Base-by-base conservation (phyloP, 2,329 filamentous ascomycete genomes). In the Nemania abortiva region DNA sequence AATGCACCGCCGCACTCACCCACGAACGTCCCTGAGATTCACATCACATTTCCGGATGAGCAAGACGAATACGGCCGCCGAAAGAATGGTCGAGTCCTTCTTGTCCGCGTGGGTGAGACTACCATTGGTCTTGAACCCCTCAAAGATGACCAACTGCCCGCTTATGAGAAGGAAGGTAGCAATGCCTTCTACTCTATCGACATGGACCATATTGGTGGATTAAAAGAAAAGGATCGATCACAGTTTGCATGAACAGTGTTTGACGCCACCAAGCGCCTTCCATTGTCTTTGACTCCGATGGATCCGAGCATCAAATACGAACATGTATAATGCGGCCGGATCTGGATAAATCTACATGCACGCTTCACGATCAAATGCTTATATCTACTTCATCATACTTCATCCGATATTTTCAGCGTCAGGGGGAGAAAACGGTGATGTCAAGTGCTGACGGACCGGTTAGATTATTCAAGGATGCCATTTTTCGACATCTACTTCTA, bases 11-110 rank as follows among this genome's bases (percentile, higher is more conserved):
- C 95, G 24, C 85, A 91, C 75, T 93, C 91, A 54, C 91, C 92
- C n/a, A 93, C 89, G 81, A 91, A 92, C 74, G 88, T 98, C 31
- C 96, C 96, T 22, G 93, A 98, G 83, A 99, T 99, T 77, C 94
- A 95, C 82, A 97, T 99, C 81, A 98, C 96, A 42, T 98, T 99
- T 85, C 96, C 96, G 18, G 93, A 97, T 76, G 96, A 98, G 85
- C 91, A 97, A 75, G 95, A 98, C 78, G 92, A 94, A 74, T 84
- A 89, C 63, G 95, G 95, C 74, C 93, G 90, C 81, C 87, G 88
- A 75, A 92, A 92, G 84, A 94, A 91, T 73, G 95, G 95, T 39
- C 90, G 95, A 37, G 94, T 98, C 60, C 92, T 99, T 24, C 90
- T 98, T 42, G 95, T 99, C 65, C 89, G 93, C 61, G 93, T 98